Base-by-base conservation (phyloP, 1,284 basidiomycete genomes). In the Cystobasidium slooffiae region DNA sequence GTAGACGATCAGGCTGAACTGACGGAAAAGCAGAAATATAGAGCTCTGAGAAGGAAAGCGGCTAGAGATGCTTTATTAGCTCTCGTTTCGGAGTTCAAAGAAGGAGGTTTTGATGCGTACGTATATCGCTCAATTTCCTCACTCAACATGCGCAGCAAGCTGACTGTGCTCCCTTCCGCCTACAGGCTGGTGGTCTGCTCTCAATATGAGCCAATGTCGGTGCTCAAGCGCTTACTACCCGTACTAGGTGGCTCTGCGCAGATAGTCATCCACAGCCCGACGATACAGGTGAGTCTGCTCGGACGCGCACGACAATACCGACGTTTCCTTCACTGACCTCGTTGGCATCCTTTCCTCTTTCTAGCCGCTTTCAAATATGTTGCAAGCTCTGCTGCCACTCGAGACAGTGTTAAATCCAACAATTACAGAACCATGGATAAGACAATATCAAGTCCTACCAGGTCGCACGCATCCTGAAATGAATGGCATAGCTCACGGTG, bases 381-480 rank as follows among this genome's bases (percentile, higher is more conserved):
- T 72, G 22, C 69, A 72, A 53, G 84, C 92, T 1, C 90, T 97
- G 79, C 86, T 86, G 47, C 88, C 87, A 78, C 83, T 96, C 78
- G 88, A 92, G 56, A 84, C 86, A 39, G 82, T 86, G 88, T 89
- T 8, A 84, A 87, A 76, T 96, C 89, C 76, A 9, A 89, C 87
- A 22, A 84, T 99, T 16, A 91, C 91, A 1, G 96, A 99, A 84
- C 87, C 89, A 10, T 99, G 93, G 91, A 83, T 94, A 63, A 87
- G 97, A 64, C 88, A 88, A 77, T 99, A 98, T 84, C 96, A 98
- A 86, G 91, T 95, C 10, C 85, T 99, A 20, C 96, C 96, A 31
- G 96, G 96, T 16, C 87, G 97, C 44, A 97, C 93, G 53, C 97
- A 99, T 84, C 97, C 97, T 0, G 89, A 88, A 78, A 99, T 99